These are phyloP conservation scores for Serendipita sp. DNA, from an alignment of 768 basidiomycete species.

Conservation along the genomic window DNA sequence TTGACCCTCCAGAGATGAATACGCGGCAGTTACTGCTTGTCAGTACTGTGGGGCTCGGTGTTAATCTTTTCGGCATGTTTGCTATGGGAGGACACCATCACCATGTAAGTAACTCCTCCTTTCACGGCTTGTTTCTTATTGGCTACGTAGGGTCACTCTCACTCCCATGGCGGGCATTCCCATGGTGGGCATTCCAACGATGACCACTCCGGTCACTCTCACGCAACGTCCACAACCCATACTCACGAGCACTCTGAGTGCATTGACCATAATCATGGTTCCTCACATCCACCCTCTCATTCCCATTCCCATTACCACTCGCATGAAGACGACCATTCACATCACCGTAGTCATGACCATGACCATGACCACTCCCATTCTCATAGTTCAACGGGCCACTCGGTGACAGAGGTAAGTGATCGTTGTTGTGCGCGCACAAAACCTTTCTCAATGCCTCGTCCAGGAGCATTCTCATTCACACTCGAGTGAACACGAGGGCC, in stretches of 20 bases:
- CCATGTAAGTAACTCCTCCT: constrained; percentile 35
- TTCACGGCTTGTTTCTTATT: background rate
- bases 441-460: constrained; percentile 7
- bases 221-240: background rate
- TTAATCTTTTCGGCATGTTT: constrained; percentile 97
- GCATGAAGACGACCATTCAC: constrained; percentile 13
- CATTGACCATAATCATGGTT: background rate
- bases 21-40: constrained; percentile 83
- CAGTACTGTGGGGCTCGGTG: constrained; percentile 73
- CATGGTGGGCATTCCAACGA: constrained; percentile 10
- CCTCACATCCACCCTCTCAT: background rate
- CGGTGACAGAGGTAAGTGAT: constrained; percentile 13
- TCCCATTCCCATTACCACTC: background rate
- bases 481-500: constrained; percentile 29
- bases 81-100: constrained; percentile 95
- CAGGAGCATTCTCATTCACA: constrained; percentile 19
- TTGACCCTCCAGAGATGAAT: constrained; percentile 97
- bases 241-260: background rate
- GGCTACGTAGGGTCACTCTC: constrained; percentile 20
- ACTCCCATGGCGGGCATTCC: constrained; percentile 17
- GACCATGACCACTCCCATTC: constrained; percentile 14
- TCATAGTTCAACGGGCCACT: constrained; percentile 19
- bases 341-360: constrained; percentile 17
- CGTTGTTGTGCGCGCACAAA: background rate
- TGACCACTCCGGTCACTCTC: constrained; percentile 5